phyloP scores from a whole-genome alignment of 768 basidiomycete genomes.

The Suillus cothurnatus region DNA sequence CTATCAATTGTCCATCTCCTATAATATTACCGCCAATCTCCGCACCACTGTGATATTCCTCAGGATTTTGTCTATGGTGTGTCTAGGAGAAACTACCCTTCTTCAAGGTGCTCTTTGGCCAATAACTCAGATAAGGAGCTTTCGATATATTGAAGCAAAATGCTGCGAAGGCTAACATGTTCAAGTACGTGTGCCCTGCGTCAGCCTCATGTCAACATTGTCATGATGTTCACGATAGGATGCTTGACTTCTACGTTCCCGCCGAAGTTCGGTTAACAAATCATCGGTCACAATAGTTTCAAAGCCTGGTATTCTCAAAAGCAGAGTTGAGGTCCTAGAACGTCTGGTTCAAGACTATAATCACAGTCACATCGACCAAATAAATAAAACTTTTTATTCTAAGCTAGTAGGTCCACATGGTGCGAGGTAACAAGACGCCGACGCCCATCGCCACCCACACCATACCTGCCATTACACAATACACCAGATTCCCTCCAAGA shows the following conservation, averaged over 20 bases:
- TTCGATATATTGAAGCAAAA: neutral
- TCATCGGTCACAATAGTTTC: too few relatives aligned
- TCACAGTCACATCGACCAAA: neutral
- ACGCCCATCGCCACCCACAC: conserved; percentile 23
- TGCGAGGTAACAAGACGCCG: neutral
- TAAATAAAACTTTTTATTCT: neutral
- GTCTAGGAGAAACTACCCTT: neutral
- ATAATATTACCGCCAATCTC: too few relatives aligned
- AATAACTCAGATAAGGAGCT: neutral
- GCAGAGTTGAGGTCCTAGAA: neutral
- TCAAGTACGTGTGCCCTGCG: neutral
- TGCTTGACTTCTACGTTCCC: too few relatives aligned
- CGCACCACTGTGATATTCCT: too few relatives aligned
- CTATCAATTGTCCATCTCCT: too few relatives aligned
- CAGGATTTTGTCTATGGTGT: too few relatives aligned
- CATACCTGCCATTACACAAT: conserved; percentile 39
- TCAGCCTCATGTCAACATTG: too few relatives aligned
- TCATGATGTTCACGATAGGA: too few relatives aligned
- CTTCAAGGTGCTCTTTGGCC: neutral
- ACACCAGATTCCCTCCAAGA: conserved; percentile 60
- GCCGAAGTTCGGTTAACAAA: neutral
- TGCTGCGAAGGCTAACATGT: too few relatives aligned
- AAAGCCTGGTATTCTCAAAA: too few relatives aligned
- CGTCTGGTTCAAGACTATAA: neutral
- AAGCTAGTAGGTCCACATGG: neutral